These are phyloP conservation scores for Cyberlindnera xylosilytica DNA, from an alignment of 805 yeast genomes.

Conservation along the genomic window DNA sequence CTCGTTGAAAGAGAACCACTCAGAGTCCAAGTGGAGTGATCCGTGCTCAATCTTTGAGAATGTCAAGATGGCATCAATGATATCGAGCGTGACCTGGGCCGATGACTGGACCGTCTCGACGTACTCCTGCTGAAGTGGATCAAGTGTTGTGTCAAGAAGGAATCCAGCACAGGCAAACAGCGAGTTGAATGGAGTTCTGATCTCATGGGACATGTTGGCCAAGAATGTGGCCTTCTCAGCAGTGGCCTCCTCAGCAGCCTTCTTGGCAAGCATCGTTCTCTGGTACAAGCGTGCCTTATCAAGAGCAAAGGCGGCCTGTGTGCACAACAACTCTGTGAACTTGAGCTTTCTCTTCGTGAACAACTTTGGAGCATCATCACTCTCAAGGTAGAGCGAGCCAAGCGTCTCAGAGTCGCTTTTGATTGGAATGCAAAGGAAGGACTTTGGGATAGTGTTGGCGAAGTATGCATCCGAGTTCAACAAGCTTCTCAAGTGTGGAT, in stretches of 20 bases:
- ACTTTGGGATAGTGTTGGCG: conserved; percentile 30
- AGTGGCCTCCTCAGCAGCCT: conserved; percentile 87
- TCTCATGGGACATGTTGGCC: conserved; percentile 85
- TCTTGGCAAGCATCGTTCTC: conserved; percentile 64
- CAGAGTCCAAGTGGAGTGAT: conserved; percentile 80
- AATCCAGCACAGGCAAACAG: conserved; percentile 89
- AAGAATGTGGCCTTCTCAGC: conserved; percentile 82
- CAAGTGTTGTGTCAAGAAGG: conserved; percentile 77
- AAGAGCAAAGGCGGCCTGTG: conserved; percentile 51
- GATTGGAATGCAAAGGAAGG: conserved; percentile 45
- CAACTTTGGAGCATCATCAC: conserved; percentile 24
- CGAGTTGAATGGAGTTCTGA: conserved; percentile 88
- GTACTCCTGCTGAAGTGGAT: conserved; percentile 87
- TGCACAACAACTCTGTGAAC: conserved; percentile 40
- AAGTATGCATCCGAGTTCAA: conserved; percentile 41
- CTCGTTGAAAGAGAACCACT: conserved; percentile 76
- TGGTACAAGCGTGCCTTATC: conserved; percentile 44
- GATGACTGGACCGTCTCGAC: conserved; percentile 80
- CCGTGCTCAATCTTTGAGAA: conserved; percentile 90
- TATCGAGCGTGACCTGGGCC: conserved; percentile 80
- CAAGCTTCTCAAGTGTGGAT: conserved; percentile 30
- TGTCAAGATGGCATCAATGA: conserved; percentile 84
- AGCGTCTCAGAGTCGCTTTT: conserved; percentile 37
- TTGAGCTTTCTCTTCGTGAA: conserved; percentile 37
- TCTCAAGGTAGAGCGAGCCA: conserved; percentile 47